Conservation (phyloP, 768 basidiomycete genomes). For the Tephrocybe sp. region DNA sequence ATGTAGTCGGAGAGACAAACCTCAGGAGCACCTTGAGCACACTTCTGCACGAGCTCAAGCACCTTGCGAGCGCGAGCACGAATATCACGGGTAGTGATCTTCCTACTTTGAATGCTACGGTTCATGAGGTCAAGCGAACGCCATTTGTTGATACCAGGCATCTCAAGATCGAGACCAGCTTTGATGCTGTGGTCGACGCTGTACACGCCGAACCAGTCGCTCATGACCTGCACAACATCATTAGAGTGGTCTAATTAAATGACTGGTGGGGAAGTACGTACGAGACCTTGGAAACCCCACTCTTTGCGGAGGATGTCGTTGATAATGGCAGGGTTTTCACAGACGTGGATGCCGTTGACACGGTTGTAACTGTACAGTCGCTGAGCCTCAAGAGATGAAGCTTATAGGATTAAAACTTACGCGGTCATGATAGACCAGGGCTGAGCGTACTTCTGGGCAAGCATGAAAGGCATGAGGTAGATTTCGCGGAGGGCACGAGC, state of each 20-base stretch:
- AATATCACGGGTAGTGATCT: conserved; percentile 61
- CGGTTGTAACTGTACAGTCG: conserved; percentile 59
- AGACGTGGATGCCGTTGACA: conserved; percentile 71
- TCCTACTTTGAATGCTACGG: conserved; percentile 56
- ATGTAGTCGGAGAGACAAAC: conserved; percentile 28
- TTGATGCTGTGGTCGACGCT: conserved; percentile 62
- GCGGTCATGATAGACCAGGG: conserved; percentile 75
- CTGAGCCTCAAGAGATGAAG: neutral
- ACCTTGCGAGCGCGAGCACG: conserved; percentile 67
- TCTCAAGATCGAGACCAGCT: conserved; percentile 79
- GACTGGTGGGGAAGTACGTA: conserved; percentile 19
- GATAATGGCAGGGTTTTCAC: conserved; percentile 61
- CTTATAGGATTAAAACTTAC: conserved; percentile 33
- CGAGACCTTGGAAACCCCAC: conserved; percentile 70
- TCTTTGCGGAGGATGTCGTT: conserved; percentile 61
- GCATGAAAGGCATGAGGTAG: conserved; percentile 74
- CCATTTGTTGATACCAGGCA: conserved; percentile 79
- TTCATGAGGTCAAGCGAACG: conserved; percentile 66
- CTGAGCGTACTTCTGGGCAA: conserved; percentile 61
- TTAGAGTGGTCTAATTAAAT: neutral
- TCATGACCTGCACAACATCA: conserved; percentile 53
- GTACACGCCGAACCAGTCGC: conserved; percentile 82
- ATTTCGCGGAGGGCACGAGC: conserved; percentile 70
- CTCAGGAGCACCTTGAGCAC: conserved; percentile 64
- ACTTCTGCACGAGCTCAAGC: conserved; percentile 67